These are phyloP conservation scores for Hanseniaspora meyeri DNA, from an alignment of 805 yeast species.

Conservation along the genomic window DNA sequence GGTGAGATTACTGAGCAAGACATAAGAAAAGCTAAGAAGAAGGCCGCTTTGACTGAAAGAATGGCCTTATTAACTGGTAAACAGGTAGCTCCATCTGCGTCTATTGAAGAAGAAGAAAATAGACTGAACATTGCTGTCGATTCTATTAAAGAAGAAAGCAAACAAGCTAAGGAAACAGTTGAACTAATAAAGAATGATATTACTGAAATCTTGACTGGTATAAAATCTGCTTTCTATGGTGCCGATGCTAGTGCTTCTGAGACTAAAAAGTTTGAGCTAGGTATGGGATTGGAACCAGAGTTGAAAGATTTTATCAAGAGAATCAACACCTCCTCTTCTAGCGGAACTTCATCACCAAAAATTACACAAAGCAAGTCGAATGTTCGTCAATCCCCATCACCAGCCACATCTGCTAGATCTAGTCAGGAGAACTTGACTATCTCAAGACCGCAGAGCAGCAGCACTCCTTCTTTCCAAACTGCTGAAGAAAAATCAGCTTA, in stretches of 20 bases:
- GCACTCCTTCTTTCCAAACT: slow-evolving; percentile 24
- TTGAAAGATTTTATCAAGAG: slow-evolving; percentile 50
- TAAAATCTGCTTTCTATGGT: slow-evolving; percentile 26
- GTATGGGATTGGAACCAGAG: slow-evolving; percentile 59
- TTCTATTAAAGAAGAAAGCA: slow-evolving; percentile 41
- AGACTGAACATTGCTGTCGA: slow-evolving; percentile 40
- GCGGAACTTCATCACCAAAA: not conserved
- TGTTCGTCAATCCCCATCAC: slow-evolving; percentile 12
- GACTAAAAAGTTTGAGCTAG: slow-evolving; percentile 66
- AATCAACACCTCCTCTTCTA: slow-evolving; percentile 4
- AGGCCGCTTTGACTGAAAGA: slow-evolving; percentile 66
- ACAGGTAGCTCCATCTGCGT: slow-evolving; percentile 33
- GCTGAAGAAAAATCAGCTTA: slow-evolving; percentile 66
- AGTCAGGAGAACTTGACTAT: slow-evolving; percentile 17
- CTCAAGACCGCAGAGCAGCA: not conserved
- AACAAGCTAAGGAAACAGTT: slow-evolving; percentile 46
- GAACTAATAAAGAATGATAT: slow-evolving; percentile 64
- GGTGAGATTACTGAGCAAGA: slow-evolving; percentile 80
- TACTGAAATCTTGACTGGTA: slow-evolving; percentile 39
- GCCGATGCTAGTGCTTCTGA: slow-evolving; percentile 35
- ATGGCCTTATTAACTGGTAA: slow-evolving; percentile 91
- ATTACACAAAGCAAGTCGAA: not conserved
- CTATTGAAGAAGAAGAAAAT: slow-evolving; percentile 28
- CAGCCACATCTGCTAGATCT: slow-evolving; percentile 18
- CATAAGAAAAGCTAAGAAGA: slow-evolving; percentile 64